Conservation (phyloP, 306 rosid species). For the Prinsepia uniflora region DNA sequence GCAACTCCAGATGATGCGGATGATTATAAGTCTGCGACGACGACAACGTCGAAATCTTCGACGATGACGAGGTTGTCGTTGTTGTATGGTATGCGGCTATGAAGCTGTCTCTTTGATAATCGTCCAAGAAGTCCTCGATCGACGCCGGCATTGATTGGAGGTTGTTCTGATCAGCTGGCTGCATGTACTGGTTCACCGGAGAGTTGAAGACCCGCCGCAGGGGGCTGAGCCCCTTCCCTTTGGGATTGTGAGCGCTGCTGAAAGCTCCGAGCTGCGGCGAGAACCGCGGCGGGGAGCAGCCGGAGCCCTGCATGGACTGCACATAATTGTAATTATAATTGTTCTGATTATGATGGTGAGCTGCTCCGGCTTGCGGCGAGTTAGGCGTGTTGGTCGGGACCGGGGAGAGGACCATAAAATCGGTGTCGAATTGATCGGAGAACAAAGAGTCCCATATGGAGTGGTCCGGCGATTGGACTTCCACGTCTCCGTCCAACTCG, state of each 20-base stretch:
- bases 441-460: conserved; percentile 80
- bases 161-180: conserved; percentile 37
- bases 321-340: conserved; percentile 46
- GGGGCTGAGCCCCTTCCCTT: conserved; percentile 84
- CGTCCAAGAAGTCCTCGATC: conserved; percentile 69
- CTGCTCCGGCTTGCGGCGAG: conserved; percentile 43
- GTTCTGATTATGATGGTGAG: conserved; percentile 9
- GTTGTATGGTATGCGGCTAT: conserved; percentile 22
- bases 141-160: conserved; percentile 40
- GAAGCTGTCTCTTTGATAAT: conserved; percentile 43
- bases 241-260: conserved; percentile 39
- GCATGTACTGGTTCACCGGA: conserved; percentile 63
- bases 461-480: conserved; percentile 76
- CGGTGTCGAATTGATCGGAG: conserved; percentile 65
- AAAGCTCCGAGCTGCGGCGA: conserved; percentile 54
- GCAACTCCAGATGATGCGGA: conserved; percentile 15
- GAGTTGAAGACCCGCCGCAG: conserved; percentile 75
- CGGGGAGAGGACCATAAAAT: conserved; percentile 87
- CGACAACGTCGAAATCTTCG: conserved; percentile 19
- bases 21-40: conserved; percentile 43
- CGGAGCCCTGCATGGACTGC: conserved; percentile 51
- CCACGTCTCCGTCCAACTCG: conserved; percentile 65
- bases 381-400: conserved; percentile 49
- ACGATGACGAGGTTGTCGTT: conserved; percentile 16
- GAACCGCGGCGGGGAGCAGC: conserved; percentile 65